Evolutionary conservation across 768 basidiomycete genomes (phyloP), one percentile per base, ranked within the genome.

Genomic region (Suillus bovinus): DNA sequence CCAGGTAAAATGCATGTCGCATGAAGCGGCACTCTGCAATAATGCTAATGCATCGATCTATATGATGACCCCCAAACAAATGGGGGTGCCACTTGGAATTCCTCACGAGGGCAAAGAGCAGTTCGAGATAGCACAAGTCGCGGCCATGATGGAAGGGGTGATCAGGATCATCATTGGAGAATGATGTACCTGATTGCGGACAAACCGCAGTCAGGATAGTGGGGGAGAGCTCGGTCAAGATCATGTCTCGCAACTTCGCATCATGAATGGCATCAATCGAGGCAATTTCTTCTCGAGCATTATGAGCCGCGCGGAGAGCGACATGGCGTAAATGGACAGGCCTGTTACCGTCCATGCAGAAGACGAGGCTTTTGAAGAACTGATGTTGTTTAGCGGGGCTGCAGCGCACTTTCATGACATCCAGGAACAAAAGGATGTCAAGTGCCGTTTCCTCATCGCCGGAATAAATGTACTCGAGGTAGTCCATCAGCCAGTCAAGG

Each of bases 91-190:
- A 52, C 5, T 27, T 4, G 4, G 47, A 9, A 27, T 49, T 49
- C 14, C 24, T 49, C 24, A 24, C 24, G 47, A 49, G 47, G 16
- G 24, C 47, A 27, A 49, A 49, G 4, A 27, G 1, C 24, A 49
- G 16, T 14, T 27, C 16, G 47, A 49, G 47, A 49, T 49, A 49
- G 47, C 24, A 49, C 16, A 9, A 17, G 47, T 49, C 24, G 24
- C 16, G 24, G 0, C 1, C 1, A 17, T 4, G 0, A 27, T 9
- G 0, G 16, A 49, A 27, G 0, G 16, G 17, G 24, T 1, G 8
- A 24, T 27, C 24, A 24, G n/a, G 22, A 14, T 7, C 44, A 46
- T 46, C 6, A 16, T 24, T 13, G 24, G 46, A 6, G 14, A 0
- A 14, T 24, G 46, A 24, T 27, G 14, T 7, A 4, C 46, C 24